Evolutionary conservation across 352 stramenopile genomes (phyloP).

Genomic region (Phytophthora fragariae): DNA sequence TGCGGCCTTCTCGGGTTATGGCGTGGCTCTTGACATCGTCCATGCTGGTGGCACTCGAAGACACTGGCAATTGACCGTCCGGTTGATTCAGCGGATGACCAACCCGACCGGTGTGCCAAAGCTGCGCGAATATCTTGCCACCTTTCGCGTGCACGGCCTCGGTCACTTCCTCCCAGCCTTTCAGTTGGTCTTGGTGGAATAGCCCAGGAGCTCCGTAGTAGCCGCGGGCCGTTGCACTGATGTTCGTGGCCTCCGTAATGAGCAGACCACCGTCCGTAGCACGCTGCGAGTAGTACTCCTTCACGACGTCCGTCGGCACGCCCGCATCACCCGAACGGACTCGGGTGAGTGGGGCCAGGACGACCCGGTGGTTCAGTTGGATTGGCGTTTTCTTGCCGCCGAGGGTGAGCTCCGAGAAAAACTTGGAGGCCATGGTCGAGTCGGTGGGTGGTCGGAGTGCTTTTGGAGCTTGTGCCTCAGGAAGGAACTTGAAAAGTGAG

Average conservation of each 20-base stretch:
- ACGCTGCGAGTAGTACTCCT: constrained; percentile 52
- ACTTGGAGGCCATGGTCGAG: background rate
- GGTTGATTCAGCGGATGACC: constrained; percentile 15
- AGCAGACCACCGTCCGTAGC: constrained; percentile 48
- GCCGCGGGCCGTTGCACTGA: constrained; percentile 28
- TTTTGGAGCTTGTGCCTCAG: constrained; percentile 7
- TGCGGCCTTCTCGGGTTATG: constrained; percentile 34
- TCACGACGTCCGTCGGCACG: constrained; percentile 33
- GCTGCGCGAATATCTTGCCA: constrained; percentile 18
- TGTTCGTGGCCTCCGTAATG: constrained; percentile 66
- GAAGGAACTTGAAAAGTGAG: constrained; percentile 8
- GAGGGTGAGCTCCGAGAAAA: constrained; percentile 8
- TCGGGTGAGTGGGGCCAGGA: constrained; percentile 57
- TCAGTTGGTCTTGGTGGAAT: constrained; percentile 54
- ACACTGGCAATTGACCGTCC: constrained; percentile 15
- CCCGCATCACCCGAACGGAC: constrained; percentile 27
- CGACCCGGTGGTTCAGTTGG: constrained; percentile 49
- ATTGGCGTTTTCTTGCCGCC: constrained; percentile 27
- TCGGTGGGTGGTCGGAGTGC: background rate
- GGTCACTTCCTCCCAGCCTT: constrained; percentile 33
- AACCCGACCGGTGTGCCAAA: constrained; percentile 16
- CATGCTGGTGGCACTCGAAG: constrained; percentile 10
- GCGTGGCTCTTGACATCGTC: constrained; percentile 10
- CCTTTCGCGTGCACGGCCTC: constrained; percentile 35
- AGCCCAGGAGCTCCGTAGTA: constrained; percentile 35